These are phyloP conservation scores for Cymbopogon flexuosus DNA, from an alignment of 202 grass and related monocot genomes.

Conservation along the genomic window DNA sequence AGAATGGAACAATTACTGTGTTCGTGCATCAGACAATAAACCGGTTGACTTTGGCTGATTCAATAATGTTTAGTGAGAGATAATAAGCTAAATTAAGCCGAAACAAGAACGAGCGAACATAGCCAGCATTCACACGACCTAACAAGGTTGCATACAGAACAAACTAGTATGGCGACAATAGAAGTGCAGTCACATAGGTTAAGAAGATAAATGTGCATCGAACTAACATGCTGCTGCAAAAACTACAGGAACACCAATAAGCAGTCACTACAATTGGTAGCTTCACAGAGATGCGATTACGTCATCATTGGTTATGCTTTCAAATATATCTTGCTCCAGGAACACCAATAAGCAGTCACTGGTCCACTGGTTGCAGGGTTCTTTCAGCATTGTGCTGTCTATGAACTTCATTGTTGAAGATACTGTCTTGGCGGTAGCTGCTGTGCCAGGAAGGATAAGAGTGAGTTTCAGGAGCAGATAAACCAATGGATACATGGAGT, in stretches of 20 bases:
- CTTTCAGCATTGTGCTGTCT: constrained; percentile 14
- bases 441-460: constrained; percentile 34
- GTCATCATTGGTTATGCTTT: constrained; percentile 29
- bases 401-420: constrained; percentile 32
- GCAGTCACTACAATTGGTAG: neutral
- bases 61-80: no score
- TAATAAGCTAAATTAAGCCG: no score
- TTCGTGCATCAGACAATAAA: neutral
- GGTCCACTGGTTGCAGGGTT: constrained; percentile 39
- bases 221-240: neutral
- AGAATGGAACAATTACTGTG: neutral
- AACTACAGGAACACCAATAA: neutral
- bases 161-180: neutral
- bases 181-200: neutral
- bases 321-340: constrained; percentile 27
- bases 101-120: no score
- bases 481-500: constrained; percentile 15
- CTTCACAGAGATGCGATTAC: constrained; percentile 17
- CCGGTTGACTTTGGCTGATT: no score
- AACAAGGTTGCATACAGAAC: neutral
- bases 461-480: constrained; percentile 34
- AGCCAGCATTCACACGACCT: no score
- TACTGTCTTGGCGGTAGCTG: constrained; percentile 24
- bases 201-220: neutral
- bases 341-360: constrained; percentile 37